Evolutionary conservation across 805 yeast species (phyloP).

Genomic region (Yamadazyma insecticola): DNA sequence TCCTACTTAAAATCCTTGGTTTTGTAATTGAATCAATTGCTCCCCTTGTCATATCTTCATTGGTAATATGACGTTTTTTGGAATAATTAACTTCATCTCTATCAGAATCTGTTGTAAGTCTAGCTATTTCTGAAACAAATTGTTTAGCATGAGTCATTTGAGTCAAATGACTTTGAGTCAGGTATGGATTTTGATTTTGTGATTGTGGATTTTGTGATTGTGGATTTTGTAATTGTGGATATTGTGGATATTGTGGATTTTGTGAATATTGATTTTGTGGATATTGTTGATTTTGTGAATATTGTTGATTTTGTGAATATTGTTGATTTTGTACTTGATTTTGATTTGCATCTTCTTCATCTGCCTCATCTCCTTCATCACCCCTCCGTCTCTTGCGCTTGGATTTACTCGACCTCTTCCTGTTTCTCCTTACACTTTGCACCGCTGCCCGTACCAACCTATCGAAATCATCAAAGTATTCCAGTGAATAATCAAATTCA

Average conservation of each 20-base stretch:
- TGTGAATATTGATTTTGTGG: too few species aligned
- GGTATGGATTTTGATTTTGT: background rate
- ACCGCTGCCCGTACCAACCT: slow-evolving; percentile 89
- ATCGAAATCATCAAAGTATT: slow-evolving; percentile 70
- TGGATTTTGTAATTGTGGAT: background rate
- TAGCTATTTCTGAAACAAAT: slow-evolving; percentile 33
- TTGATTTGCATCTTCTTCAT: slow-evolving; percentile 2
- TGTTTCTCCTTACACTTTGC: slow-evolving; percentile 85
- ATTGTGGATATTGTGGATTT: background rate
- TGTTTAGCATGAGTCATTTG: slow-evolving; percentile 3
- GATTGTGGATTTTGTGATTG: background rate
- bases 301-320: background rate
- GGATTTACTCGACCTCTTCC: slow-evolving; percentile 55
- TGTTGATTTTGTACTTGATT: background rate
- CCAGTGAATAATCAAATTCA: slow-evolving; percentile 69
- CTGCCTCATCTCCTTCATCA: slow-evolving; percentile 7
- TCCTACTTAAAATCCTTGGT: slow-evolving; percentile 21
- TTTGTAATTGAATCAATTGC: slow-evolving; percentile 46
- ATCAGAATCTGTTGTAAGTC: slow-evolving; percentile 26
- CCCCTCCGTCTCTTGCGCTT: slow-evolving; percentile 6
- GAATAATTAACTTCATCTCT: slow-evolving; percentile 34
- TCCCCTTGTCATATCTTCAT: slow-evolving; percentile 37
- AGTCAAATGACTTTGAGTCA: background rate
- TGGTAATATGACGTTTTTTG: slow-evolving; percentile 21
- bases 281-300: too few species aligned